Percentiles rank a stretch among this genome's conserved stretches.
These are phyloP conservation scores for Rhodomyrtus psidioides DNA, from an alignment of 441 rosid species.

Conservation along the genomic window DNA sequence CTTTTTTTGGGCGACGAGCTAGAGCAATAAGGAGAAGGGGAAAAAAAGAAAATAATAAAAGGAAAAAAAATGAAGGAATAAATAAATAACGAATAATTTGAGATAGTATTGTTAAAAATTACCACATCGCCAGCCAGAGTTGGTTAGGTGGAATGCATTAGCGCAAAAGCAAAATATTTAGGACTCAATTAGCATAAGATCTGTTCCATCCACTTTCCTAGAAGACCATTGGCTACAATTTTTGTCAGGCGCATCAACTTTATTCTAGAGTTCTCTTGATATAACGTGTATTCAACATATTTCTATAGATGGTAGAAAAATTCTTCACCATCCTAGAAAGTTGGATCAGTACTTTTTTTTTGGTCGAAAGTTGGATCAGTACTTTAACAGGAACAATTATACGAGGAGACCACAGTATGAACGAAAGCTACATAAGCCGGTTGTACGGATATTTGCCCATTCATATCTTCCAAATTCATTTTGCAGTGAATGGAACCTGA, in stretches of 20 bases:
- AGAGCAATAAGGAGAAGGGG: no score
- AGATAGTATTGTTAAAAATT: no score
- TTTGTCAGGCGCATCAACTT: no score
- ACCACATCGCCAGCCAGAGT: no score
- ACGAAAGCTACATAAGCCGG: background rate
- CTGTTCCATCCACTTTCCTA: background rate
- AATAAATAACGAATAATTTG: no score
- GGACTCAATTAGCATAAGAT: no score
- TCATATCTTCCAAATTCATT: background rate
- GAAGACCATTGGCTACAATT: background rate
- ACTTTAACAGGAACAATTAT: background rate
- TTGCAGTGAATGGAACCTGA: background rate
- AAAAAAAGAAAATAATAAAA: no score
- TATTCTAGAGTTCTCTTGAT: background rate
- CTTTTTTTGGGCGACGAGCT: no score
- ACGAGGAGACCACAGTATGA: background rate
- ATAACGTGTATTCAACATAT: background rate
- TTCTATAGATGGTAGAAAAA: background rate
- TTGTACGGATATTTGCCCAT: background rate
- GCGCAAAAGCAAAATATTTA: no score
- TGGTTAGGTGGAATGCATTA: no score
- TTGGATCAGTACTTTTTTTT: background rate
- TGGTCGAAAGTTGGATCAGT: background rate
- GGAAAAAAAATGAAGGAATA: no score
- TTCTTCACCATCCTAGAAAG: background rate